Base-by-base conservation (phyloP, 2,329 filamentous ascomycete genomes). In the Lachnellula hyalina region DNA sequence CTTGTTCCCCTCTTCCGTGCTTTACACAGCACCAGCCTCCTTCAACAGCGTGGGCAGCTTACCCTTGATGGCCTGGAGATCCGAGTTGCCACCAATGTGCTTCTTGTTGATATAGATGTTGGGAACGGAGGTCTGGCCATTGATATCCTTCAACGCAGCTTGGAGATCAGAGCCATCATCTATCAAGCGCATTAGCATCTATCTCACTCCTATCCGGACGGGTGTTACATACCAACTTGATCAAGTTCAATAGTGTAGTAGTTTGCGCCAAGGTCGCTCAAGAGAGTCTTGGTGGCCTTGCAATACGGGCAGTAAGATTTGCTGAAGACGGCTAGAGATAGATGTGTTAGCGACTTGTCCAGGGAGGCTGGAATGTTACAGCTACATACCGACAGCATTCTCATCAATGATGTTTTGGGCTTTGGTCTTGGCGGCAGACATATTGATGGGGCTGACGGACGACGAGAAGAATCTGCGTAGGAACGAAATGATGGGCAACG, bases 251-350 rank as follows among this genome's bases (percentile, higher is more conserved):
- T 77, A 53, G 81, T 71, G 68, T 81, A 84, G 73, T 82, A 92
- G 65, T 91, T 87, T 58, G 89, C 89, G 62, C 85, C 84, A 55
- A 84, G 65, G 55, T 83, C 77, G 68, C 79, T 82, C 65, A 99
- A 78, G 49, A 90, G 79, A 54, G 78, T 68, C 84, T 97, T 97
- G 65, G 87, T 84, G 57, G 85, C 79, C 55, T 75, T 80, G 81
- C 93, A 97, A 82, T 96, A 95, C 12, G 92, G 91, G 82, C 94
- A 99, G 78, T 90, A 96, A 15, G 87, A 90, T 79, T 99, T 99
- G 75, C 87, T 92, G 82, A 99, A 99, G 71, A 99, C 89, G 67
- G 94, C 89, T 89, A 41, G 34, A 19, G 41, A 36, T 23, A 19
- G 41, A 34, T 19, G 34, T 47, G 32, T 60, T 60, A 61, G 54